Base-by-base conservation (phyloP, 352 stramenopile genomes). In the Elongisporangium anandrum region DNA sequence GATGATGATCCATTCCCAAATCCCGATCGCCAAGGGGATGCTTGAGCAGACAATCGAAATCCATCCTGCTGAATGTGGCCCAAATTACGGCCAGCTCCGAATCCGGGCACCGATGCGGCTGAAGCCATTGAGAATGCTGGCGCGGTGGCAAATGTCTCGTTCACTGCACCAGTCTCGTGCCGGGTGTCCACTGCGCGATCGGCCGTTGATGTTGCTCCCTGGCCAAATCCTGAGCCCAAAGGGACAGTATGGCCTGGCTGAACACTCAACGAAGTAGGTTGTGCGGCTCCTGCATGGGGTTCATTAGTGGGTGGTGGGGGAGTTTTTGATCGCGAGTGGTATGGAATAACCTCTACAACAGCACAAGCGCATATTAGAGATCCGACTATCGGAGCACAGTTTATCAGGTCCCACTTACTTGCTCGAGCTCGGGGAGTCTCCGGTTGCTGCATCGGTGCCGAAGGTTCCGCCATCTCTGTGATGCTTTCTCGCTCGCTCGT, bases 1-100 rank as follows among this genome's bases (percentile, higher is more conserved):
- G 29, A 41, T 20, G 49, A 56, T 8, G 59, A 50, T 38, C 24
- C 38, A 29, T 12, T 39, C 12, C 29, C 29, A 41, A 58, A 57
- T 7, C 13, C 38, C 2, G 38, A 54, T 54, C 61, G 63, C 55
- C 66, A 73, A n/a, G 66, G 57, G 13, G 60, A 77, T 21, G 62
- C 15, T 41, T 41, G 29, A 41, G 29, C 9, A 41, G 29, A 41
- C 9, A 41, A 13, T 1, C 29, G 29, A 13, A 41, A 41, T 41
- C 29, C 29, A 41, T 41, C 29, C 29, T 41, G 29, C 29, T 41
- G 29, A 41, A 13, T 41, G 29, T 41, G 9, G 29, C 29, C 9
- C 9, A 41, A 41, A 41, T 15, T 4, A 41, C 29, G 29, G 29
- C 29, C 9, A 41, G 1, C 29, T 15, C 5, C 9, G 29, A 15